Base-by-base conservation (phyloP, 345 rosid genomes). In the Hibiscus trionum region DNA sequence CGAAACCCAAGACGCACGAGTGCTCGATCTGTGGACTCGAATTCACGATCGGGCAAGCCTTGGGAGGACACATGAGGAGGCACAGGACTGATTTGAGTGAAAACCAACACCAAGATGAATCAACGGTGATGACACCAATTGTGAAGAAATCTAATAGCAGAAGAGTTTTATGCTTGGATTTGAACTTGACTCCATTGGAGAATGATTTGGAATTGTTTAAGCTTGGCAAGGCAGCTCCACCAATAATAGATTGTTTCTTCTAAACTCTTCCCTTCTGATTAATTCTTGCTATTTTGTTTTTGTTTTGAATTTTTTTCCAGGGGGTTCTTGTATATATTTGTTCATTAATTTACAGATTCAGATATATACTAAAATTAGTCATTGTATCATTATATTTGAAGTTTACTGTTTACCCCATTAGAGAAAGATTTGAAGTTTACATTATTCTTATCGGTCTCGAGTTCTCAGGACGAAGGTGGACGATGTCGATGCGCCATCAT, bases 11-110 rank as follows among this genome's bases (percentile, higher is more conserved):
- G 69, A 80, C 88, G 0, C 98, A 93, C 47, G 89, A 86, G 82
- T 93, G 98, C 73, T 90, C 97, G 3, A 85, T 93, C 1, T 93
- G 98, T 33, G 98, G 98, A 2, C 80, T 87, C 0, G 93, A 90
- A 80, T 93, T 93, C 55, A 79, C 96, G 0, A 82, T 91, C 46
- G 97, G 91, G 4, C 91, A 89, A 71, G 89, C 93, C 2, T 62
- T 86, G 21, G 91, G 91, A 0, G 91, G 93, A 16, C 93, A 89
- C 73, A 87, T 89, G 94, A 87, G 91, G 77, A 82, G 89, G 72
- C 91, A 89, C 16, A 78, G 88, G 50, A 39, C 57, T 16, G 61
- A 59, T 10, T 50, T 67, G 74, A 73, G 67, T 59, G 79, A 67
- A 29, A 70, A 49, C 56, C 77, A 29, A 33, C 75, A 71, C 6